phyloP scores from a whole-genome alignment of 768 basidiomycete species.

The Tremella mesenterica region DNA sequence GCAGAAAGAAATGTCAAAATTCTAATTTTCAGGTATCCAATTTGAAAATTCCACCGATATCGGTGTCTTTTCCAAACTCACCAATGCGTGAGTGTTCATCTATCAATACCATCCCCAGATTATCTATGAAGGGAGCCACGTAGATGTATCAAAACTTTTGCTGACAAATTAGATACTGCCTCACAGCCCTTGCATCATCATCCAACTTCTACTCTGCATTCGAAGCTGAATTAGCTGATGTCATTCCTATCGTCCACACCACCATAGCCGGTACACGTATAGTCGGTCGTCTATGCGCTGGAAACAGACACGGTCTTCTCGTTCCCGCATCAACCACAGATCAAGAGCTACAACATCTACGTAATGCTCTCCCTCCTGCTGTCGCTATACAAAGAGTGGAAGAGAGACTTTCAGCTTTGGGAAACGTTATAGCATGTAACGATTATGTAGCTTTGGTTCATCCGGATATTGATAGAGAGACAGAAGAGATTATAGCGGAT shows the following conservation, averaged over 20 bases:
- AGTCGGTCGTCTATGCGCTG: constrained; percentile 83
- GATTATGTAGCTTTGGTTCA: constrained; percentile 98
- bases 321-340: constrained; percentile 93
- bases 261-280: constrained; percentile 91
- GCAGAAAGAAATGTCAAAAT: background rate
- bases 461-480: constrained; percentile 95
- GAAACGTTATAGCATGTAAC: constrained; percentile 96
- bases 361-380: constrained; percentile 86
- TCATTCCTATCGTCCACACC: constrained; percentile 92
- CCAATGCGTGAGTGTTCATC: constrained; percentile 54
- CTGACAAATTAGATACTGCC: constrained; percentile 62
- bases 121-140: no score
- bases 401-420: constrained; percentile 90
- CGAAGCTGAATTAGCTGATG: constrained; percentile 84
- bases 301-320: constrained; percentile 93
- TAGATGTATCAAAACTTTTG: background rate
- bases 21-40: constrained; percentile 58
- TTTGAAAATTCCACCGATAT: constrained; percentile 92
- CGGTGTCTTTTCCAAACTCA: constrained; percentile 94
- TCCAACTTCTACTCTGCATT: constrained; percentile 98
- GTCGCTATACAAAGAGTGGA: constrained; percentile 93
- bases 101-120: background rate
- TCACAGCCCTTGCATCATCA: constrained; percentile 84
- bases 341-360: constrained; percentile 94
- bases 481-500: constrained; percentile 99